Evolutionary conservation across 2,329 filamentous ascomycete species (phyloP).

Genomic region (Talaromyces sp.): DNA sequence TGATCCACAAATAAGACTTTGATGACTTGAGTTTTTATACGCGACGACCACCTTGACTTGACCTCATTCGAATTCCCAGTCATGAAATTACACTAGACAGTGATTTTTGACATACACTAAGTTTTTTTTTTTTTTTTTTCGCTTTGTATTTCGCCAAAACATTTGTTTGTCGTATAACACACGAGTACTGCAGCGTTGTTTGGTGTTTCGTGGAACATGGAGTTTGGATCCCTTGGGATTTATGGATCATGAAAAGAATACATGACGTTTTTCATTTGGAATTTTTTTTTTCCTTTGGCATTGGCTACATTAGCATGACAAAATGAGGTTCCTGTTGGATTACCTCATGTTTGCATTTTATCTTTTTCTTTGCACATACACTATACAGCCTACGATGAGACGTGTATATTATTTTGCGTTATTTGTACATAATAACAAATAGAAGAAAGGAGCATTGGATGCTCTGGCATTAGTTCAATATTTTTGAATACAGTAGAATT

Average conservation of each 20-base stretch:
- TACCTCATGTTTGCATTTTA: background rate
- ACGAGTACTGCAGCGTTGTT: background rate
- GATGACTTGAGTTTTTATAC: background rate
- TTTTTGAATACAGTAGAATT: background rate
- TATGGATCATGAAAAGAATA: too few relatives aligned
- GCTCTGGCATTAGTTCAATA: background rate
- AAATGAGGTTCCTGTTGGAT: background rate
- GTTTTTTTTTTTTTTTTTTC: background rate
- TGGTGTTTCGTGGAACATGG: background rate
- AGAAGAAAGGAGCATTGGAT: background rate
- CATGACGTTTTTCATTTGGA: too few relatives aligned
- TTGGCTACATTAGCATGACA: background rate
- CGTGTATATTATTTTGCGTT: slow-evolving; percentile 8
- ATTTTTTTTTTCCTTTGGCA: background rate
- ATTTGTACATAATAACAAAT: slow-evolving; percentile 10
- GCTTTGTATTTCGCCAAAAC: background rate
- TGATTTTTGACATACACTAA: too few relatives aligned
- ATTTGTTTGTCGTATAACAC: background rate
- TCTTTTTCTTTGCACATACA: slow-evolving; percentile 1
- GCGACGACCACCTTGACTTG: background rate
- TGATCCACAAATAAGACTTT: background rate
- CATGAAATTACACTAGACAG: too few relatives aligned
- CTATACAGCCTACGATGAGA: slow-evolving; percentile 13
- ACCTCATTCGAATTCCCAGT: background rate
- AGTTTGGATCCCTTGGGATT: background rate